Evolutionary conservation across 1,139 yeast genomes (phyloP).

Genomic region (Kodamaea fungicola): DNA sequence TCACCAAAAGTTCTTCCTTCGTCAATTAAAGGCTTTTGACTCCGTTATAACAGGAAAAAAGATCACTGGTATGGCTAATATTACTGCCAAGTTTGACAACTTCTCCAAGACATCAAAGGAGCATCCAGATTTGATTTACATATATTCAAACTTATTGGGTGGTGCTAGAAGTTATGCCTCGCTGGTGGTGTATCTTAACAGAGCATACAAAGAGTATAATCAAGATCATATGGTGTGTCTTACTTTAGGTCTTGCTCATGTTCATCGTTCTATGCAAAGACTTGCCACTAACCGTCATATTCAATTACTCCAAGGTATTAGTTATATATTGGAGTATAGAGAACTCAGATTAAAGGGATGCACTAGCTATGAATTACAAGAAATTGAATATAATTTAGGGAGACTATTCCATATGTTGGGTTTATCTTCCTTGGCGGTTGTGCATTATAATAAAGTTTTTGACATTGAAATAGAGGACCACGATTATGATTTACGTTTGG

Average conservation of each 20-base stretch:
- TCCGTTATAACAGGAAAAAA: constrained; percentile 49
- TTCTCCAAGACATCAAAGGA: constrained; percentile 29
- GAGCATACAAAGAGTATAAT: constrained; percentile 59
- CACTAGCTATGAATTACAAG: constrained; percentile 60
- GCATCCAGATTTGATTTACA: constrained; percentile 69
- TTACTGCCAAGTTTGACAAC: constrained; percentile 38
- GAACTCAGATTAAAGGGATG: constrained; percentile 38
- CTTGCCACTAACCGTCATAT: constrained; percentile 80
- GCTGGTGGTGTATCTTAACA: constrained; percentile 63
- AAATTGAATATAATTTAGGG: constrained; percentile 79
- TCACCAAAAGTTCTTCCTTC: constrained; percentile 82
- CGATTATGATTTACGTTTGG: constrained; percentile 57
- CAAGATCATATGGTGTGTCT: constrained; percentile 78
- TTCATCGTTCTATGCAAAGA: constrained; percentile 93
- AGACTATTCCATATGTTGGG: constrained; percentile 84
- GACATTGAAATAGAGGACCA: constrained; percentile 26
- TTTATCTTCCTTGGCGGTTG: constrained; percentile 65
- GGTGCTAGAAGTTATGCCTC: constrained; percentile 83
- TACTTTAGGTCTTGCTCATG: constrained; percentile 71
- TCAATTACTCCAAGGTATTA: constrained; percentile 82
- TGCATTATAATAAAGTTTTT: constrained; percentile 68
- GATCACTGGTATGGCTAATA: constrained; percentile 77
- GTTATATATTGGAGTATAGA: constrained; percentile 70
- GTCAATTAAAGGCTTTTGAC: constrained; percentile 89
- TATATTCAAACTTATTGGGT: constrained; percentile 77